A percentile compares a stretch with the other conserved stretches of the same genome.
Conservation (phyloP, 352 stramenopile genomes). For the Pythium biforme region DNA sequence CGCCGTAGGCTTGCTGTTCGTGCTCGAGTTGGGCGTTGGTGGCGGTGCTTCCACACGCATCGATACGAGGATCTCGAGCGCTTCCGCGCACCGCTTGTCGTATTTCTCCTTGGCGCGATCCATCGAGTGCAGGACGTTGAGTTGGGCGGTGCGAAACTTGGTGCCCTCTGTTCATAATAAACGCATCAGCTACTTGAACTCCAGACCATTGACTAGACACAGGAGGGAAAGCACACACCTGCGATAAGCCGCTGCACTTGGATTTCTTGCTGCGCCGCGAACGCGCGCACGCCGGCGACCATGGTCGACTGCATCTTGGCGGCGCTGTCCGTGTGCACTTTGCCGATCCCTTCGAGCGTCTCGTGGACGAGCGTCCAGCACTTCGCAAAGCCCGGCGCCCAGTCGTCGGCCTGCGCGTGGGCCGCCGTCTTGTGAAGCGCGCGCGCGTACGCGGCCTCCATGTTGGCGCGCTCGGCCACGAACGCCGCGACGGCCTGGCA, state of each 20-base stretch:
- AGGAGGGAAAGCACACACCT: slow-evolving; percentile 32
- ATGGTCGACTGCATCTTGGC: slow-evolving; percentile 62
- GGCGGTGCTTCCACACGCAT: slow-evolving; percentile 13
- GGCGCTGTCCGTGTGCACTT: slow-evolving; percentile 59
- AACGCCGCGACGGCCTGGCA: slow-evolving; percentile 70
- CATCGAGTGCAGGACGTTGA: slow-evolving; percentile 59
- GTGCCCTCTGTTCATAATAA: slow-evolving; percentile 46
- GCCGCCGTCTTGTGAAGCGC: slow-evolving; percentile 58
- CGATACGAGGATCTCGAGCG: slow-evolving; percentile 45
- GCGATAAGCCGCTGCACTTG: slow-evolving; percentile 74
- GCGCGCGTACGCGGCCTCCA: slow-evolving; percentile 65
- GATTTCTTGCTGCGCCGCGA: slow-evolving; percentile 67
- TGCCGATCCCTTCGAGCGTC: slow-evolving; percentile 47
- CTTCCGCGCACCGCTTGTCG: slow-evolving; percentile 68
- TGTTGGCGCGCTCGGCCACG: slow-evolving; percentile 51
- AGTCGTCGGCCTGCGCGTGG: slow-evolving; percentile 67
- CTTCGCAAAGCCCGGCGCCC: slow-evolving; percentile 54
- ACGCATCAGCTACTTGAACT: not conserved
- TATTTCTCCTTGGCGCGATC: slow-evolving; percentile 80
- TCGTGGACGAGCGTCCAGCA: slow-evolving; percentile 61
- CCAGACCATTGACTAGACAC: not conserved
- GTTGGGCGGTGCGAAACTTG: slow-evolving; percentile 61
- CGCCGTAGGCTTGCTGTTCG: no score
- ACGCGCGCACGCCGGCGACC: slow-evolving; percentile 56
- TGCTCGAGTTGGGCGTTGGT: slow-evolving; percentile 1